Evolutionary conservation across 495 filamentous ascomycete species (phyloP).

Genomic region (Penicillium bialowiezense): DNA sequence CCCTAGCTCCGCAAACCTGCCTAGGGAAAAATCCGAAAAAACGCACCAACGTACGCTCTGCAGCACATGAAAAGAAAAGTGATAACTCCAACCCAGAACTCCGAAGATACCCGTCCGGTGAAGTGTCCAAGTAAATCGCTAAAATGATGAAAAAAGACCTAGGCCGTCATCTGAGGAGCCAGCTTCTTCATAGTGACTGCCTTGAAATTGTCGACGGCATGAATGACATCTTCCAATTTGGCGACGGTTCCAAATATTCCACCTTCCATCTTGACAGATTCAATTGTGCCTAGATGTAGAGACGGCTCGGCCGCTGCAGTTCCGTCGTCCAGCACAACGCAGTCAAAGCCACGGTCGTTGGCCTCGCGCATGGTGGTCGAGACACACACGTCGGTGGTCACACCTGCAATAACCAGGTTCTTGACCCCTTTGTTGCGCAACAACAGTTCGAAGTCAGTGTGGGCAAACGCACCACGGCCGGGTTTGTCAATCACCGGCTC

Average conservation of each 20-base stretch:
- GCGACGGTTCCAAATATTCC: constrained; percentile 57
- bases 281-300: constrained; percentile 49
- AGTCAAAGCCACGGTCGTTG: constrained; percentile 73
- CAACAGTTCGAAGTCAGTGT: constrained; percentile 62
- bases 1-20: background rate
- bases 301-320: constrained; percentile 48
- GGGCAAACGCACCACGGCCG: constrained; percentile 61
- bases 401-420: constrained; percentile 63
- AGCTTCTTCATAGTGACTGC: constrained; percentile 43
- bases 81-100: constrained; percentile 15
- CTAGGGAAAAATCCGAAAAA: background rate
- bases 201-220: constrained; percentile 48
- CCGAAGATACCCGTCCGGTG: constrained; percentile 5
- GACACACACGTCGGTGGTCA: constrained; percentile 71
- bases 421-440: constrained; percentile 62
- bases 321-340: constrained; percentile 54
- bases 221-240: constrained; percentile 46
- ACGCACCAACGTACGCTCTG: background rate
- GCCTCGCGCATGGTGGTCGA: constrained; percentile 67
- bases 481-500: constrained; percentile 70
- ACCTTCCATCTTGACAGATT: constrained; percentile 56
- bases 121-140: constrained; percentile 12
- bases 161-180: constrained; percentile 38
- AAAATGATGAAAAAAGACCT: constrained; percentile 13
- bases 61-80: constrained; percentile 4